Evolutionary conservation across 768 basidiomycete genomes (phyloP), one percentile per base, ranked within the genome.

Genomic region (Collybiopsis luxurians): DNA sequence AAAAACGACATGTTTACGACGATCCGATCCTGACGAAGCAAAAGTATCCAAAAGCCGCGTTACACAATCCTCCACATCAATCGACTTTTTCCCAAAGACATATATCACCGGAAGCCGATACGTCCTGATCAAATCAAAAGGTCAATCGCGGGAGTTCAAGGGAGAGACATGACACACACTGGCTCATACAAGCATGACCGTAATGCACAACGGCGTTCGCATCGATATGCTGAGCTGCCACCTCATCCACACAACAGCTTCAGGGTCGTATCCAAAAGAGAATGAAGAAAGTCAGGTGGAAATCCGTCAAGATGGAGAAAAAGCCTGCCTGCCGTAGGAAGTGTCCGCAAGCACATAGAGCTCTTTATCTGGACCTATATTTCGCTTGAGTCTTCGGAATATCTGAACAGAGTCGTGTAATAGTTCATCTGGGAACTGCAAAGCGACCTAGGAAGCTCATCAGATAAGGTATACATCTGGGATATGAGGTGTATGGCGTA

Each of bases 391-490:
- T 3, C 73, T 67, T 38, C 82, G 78, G 67, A 86, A 95, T 26
- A 98, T 86, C 2, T 86, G 85, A 15, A 98, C 95, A 0, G 93
- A 93, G 61, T 90, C 86, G 28, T 83, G 83, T 12, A 99, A 72
- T 21, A 98, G 82, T 67, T 96, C 92, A 68, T 99, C 97, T 0
- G 97, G 96, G 63, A 98, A 98, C 70, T 98, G 97, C 11, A 99
- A 79, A 0, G 92, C 92, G 49, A 95, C 82, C 89, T 94, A 19
- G 34, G 3, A 30, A 44, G 30, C 52, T 39, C 38, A 48, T 46
- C 13, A 30, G 36, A 23, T 27, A 48, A 6, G n/a, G 21, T 10
- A 4, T 39, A 3, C 36, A 3, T 39, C 11, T 3, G 19, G 21
- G 10, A 23, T 17, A 15, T 24, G 23, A 31, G 7, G 9, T 30